Base-by-base conservation (phyloP, 2,329 filamentous ascomycete species). In the Claviceps fusiformis region DNA sequence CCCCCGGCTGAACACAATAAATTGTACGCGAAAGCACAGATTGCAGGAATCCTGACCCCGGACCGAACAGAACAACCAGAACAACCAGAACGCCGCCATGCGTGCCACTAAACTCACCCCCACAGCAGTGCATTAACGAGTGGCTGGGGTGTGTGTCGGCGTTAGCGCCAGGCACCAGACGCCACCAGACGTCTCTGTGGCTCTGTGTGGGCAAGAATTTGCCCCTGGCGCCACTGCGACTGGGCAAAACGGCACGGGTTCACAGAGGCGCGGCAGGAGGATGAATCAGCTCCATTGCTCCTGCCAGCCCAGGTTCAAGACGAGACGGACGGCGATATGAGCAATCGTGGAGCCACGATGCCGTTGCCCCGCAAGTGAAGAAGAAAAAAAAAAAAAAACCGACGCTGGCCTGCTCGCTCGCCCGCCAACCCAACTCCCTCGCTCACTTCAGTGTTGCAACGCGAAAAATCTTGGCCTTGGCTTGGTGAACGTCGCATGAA, bases 91-190 rank as follows among this genome's bases (percentile, higher is more conserved):
- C n/a, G n/a, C n/a, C n/a, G n/a, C n/a, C n/a, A n/a, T n/a, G n/a
- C n/a, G n/a, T n/a, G n/a, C n/a, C 31, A 35, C 27, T 50, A 24
- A 2, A 8, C 35, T 27, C 39, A 54, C 53, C 19, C 53, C 46
- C 47, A 10, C 24, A n/a, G 39, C 62, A n/a, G 39, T 15, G n/a
- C n/a, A n/a, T n/a, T n/a, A n/a, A n/a, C n/a, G n/a, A n/a, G n/a
- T n/a, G n/a, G n/a, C n/a, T 8, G 6, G 35, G 35, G 4, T 4
- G 3, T 37, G 35, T 47, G 27, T 17, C 5, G 45, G 27, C 24
- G 7, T 49, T 49, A 44, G 54, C 54, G 54, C 45, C 54, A 55
- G 54, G 54, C 37, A 41, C 37, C 37, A 41, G 37, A 41, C 11
- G 37, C 35, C 37, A 41, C 37, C 37, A 41, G 37, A 41, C 37